Evolutionary conservation across 2,329 filamentous ascomycete genomes (phyloP), one percentile per base, ranked within the genome.

Genomic region (Cladobotryum protrusum): DNA sequence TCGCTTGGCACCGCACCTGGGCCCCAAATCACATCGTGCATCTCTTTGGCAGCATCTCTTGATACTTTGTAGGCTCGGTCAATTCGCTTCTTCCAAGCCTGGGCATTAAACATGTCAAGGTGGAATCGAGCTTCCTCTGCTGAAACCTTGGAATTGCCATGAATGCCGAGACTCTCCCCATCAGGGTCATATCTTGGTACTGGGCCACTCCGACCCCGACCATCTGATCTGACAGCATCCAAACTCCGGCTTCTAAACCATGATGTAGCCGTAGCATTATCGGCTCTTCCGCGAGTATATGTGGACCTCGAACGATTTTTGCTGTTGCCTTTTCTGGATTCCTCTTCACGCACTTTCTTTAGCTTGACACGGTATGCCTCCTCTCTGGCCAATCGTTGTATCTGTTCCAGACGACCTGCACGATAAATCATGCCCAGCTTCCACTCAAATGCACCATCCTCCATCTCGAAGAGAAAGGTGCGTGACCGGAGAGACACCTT

Each of bases 361-460:
- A 86, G 79, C 66, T 99, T 99, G 52, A 95, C 74, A 13, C 83
- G 75, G 67, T 95, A 97, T 0, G 92, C 92, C 56, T 95, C 89
- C 65, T 96, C 89, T 40, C 93, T 83, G 4, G 92, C 91, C 48
- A 95, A 73, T 17, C 93, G 81, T 66, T 97, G 93, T 63, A 86
- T 85, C 67, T 97, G 92, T 66, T 99, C 93, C 49, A 91, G 74
- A 17, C 92, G 77, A 1, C 95, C 93, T 42, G 89, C 82, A 32
- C 92, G 84, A 66, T 97, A 99, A 46, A 99, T 99, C 62, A 90
- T 84, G 14, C 91, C 89, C 9, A 99, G 74, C 64, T 96, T 97
- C 88, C 91, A 99, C 66, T 99, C 93, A 61, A 99, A 99, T 0
- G 89, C 86, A 45, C 93, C 92, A 64, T 99, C 93, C 68, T 99